A percentile compares a stretch with the other conserved stretches of the same genome.
phyloP scores from a whole-genome alignment of 768 basidiomycete genomes.

The Phlegmacium glaucopus region DNA sequence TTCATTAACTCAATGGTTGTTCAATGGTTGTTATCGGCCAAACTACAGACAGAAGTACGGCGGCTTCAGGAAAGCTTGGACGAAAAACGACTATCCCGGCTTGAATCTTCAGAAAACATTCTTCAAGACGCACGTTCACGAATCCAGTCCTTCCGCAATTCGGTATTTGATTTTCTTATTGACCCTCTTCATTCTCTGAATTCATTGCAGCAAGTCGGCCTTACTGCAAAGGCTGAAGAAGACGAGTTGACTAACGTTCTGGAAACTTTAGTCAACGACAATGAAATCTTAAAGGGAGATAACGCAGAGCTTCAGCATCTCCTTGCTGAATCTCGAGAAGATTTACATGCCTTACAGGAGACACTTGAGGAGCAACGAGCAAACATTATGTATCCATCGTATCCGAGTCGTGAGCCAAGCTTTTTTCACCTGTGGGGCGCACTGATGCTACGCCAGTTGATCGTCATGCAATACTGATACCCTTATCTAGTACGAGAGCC shows the following conservation, averaged over 20 bases:
- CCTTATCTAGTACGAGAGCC: no score
- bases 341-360: slow-evolving; percentile 62
- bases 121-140: slow-evolving; percentile 62
- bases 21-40: slow-evolving; percentile 47
- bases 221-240: slow-evolving; percentile 43
- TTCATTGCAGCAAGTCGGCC: slow-evolving; percentile 33
- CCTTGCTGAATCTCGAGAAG: slow-evolving; percentile 74
- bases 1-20: slow-evolving; percentile 1
- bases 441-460: slow-evolving; percentile 19
- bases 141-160: slow-evolving; percentile 56
- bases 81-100: slow-evolving; percentile 51
- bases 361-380: slow-evolving; percentile 75
- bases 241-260: slow-evolving; percentile 66
- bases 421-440: slow-evolving; percentile 46
- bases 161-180: slow-evolving; percentile 36
- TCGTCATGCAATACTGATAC: slow-evolving; percentile 5
- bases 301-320: slow-evolving; percentile 76
- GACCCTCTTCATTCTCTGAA: slow-evolving; percentile 12
- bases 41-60: slow-evolving; percentile 64
- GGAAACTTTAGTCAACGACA: slow-evolving; percentile 84
- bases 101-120: slow-evolving; percentile 66
- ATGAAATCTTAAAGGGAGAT: slow-evolving; percentile 77
- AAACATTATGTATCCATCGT: slow-evolving; percentile 31
- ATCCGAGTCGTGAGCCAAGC: no score
- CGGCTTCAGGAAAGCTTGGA: slow-evolving; percentile 64